Conservation (phyloP, 2,329 filamentous ascomycete genomes). For the Fusarium sp. region DNA sequence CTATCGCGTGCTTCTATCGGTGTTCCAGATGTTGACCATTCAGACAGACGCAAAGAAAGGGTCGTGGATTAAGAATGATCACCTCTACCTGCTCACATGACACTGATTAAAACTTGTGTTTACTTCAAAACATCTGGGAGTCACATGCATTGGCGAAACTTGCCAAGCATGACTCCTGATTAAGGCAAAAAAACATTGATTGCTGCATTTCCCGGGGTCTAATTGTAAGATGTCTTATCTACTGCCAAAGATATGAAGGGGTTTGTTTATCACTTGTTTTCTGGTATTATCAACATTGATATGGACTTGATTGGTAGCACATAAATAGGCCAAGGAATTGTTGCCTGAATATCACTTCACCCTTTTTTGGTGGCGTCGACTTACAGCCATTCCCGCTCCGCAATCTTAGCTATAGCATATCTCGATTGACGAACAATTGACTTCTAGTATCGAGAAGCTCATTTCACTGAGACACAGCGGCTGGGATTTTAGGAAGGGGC, state of each 20-base stretch:
- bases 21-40: too few relatives aligned
- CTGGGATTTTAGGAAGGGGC: neutral
- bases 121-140: neutral
- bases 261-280: neutral
- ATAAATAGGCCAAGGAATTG: neutral
- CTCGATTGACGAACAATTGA: neutral
- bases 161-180: neutral
- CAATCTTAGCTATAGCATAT: neutral
- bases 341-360: neutral
- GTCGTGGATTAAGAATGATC: fast-evolving
- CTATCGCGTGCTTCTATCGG: too few relatives aligned
- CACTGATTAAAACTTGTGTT: neutral
- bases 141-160: neutral
- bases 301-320: neutral
- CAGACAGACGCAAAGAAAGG: neutral
- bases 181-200: neutral
- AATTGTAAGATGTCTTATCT: neutral
- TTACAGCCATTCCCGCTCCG: too few relatives aligned
- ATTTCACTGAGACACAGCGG: neutral
- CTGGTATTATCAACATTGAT: neutral
- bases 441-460: too few relatives aligned
- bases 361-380: neutral
- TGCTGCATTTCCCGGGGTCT: neutral
- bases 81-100: neutral
- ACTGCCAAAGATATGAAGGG: neutral